Evolutionary conservation across 192 early-diverging fungal genomes (phyloP).

Genomic region (Entrophospora sp.): DNA sequence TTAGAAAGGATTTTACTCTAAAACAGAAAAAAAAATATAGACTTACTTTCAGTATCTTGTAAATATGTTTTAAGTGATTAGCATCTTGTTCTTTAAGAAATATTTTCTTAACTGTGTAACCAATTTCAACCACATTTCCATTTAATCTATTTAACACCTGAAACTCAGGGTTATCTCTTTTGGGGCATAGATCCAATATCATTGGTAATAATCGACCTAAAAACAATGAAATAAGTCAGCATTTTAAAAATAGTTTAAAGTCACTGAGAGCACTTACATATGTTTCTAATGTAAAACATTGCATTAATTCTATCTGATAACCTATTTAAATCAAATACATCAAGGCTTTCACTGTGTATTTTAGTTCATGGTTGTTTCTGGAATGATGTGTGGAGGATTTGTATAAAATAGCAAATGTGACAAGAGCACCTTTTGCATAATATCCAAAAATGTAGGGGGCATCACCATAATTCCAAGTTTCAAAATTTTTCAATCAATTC

Average conservation of each 20-base stretch:
- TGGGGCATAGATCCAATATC: slow-evolving; percentile 1
- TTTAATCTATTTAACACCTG: background rate
- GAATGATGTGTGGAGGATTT: no score
- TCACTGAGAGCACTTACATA: slow-evolving; percentile 3
- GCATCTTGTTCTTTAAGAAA: background rate
- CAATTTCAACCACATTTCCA: slow-evolving; percentile 13
- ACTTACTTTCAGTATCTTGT: background rate
- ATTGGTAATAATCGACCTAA: slow-evolving; percentile 16
- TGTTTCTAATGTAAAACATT: slow-evolving; percentile 10
- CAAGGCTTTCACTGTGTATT: background rate
- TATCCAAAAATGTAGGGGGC: background rate
- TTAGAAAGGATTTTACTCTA: background rate
- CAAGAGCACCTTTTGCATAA: background rate
- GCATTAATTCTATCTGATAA: slow-evolving; percentile 12
- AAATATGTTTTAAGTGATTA: slow-evolving; percentile 1
- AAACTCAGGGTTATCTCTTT: slow-evolving; percentile 8
- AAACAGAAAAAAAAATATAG: background rate
- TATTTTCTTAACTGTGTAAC: slow-evolving; percentile 13
- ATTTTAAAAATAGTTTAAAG: slow-evolving; percentile 4
- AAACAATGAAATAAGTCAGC: background rate
- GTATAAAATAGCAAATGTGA: slow-evolving; percentile 2
- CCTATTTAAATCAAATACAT: background rate
- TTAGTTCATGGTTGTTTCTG: no score
- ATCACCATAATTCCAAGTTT: slow-evolving; percentile 14
- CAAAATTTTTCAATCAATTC: slow-evolving; percentile 14